Evolutionary conservation across 2,329 filamentous ascomycete species (phyloP).

Genomic region (Sphaerulina populicola): DNA sequence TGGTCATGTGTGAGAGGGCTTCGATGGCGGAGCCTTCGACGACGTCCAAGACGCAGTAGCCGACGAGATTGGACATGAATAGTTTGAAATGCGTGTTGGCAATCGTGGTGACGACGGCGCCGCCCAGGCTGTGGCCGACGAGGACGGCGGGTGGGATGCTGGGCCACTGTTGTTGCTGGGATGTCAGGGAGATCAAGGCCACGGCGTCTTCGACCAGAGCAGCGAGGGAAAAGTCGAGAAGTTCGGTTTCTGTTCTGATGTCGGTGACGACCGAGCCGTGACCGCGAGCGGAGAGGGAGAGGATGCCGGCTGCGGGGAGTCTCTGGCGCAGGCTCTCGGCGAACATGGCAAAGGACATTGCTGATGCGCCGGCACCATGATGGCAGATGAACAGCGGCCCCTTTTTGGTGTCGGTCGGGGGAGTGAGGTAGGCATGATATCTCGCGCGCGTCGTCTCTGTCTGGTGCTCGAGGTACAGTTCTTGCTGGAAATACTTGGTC

Average conservation of each 20-base stretch:
- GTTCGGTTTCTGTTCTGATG: constrained; percentile 30
- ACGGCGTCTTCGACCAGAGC: constrained; percentile 67
- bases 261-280: constrained; percentile 65
- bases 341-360: constrained; percentile 80
- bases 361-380: constrained; percentile 89
- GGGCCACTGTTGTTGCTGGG: constrained; percentile 62
- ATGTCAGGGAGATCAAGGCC: constrained; percentile 57
- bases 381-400: constrained; percentile 87
- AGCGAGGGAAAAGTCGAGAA: constrained; percentile 61
- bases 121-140: constrained; percentile 86
- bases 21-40: constrained; percentile 94
- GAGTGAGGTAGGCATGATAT: constrained; percentile 82
- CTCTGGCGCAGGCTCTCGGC: constrained; percentile 66
- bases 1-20: constrained; percentile 87
- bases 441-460: constrained; percentile 44
- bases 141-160: constrained; percentile 67
- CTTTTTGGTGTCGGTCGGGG: constrained; percentile 52
- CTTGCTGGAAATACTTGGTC: constrained; percentile 85
- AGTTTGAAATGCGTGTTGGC: constrained; percentile 45
- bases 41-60: constrained; percentile 85
- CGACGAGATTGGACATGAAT: constrained; percentile 62
- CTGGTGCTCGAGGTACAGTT: constrained; percentile 60
- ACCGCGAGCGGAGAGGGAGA: constrained; percentile 77
- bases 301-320: constrained; percentile 70
- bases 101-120: constrained; percentile 79